Base-by-base conservation (phyloP, 2,329 filamentous ascomycete genomes). In the Paecilomyces fulvus region DNA sequence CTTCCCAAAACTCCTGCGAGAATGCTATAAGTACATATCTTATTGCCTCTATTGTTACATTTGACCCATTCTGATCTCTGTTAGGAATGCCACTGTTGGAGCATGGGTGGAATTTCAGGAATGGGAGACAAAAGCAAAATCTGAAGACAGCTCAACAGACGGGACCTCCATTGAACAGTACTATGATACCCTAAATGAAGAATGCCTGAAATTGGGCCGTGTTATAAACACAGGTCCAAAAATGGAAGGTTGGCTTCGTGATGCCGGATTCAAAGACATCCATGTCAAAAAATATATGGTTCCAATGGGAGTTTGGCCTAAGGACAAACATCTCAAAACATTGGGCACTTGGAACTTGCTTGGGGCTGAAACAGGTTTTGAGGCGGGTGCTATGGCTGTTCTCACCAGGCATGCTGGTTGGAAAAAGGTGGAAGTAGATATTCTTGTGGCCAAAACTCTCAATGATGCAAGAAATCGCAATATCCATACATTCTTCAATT, bases 1-100 rank as follows among this genome's bases (percentile, higher is more conserved):
- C 61, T 84, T 81, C 81, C 73, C 74, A 1, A 71, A 64, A 14
- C 64, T 84, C 0, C 75, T 83, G 56, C 67, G 68, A n/a, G 73
- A 74, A 56, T 71, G 75, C 1, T 70, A 76, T 43, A 75, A 79
- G 79, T 82, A 62, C n/a, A n/a, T n/a, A n/a, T 1, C 12, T 17
- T 5, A 28, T 28, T 14, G 17, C 23, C 46, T 21, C n/a, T 49
- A 8, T 37, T 28, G 1, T n/a, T 17, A 17, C 9, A 49, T 17
- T 11, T 28, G 1, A 11, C 6, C 14, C 31, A 51, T 17, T 6
- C 9, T 31, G 28, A 17, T 30, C n/a, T 17, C n/a, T 12, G 3
- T 12, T 17, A 51, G 23, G 8, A 10, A 51, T 17, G 30, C 49
- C 4, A 25, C 23, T 49, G 12, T 21, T 14, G 30, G 30, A 12